phyloP scores from a whole-genome alignment of 768 basidiomycete genomes.

The Suillus fuscotomentosus region DNA sequence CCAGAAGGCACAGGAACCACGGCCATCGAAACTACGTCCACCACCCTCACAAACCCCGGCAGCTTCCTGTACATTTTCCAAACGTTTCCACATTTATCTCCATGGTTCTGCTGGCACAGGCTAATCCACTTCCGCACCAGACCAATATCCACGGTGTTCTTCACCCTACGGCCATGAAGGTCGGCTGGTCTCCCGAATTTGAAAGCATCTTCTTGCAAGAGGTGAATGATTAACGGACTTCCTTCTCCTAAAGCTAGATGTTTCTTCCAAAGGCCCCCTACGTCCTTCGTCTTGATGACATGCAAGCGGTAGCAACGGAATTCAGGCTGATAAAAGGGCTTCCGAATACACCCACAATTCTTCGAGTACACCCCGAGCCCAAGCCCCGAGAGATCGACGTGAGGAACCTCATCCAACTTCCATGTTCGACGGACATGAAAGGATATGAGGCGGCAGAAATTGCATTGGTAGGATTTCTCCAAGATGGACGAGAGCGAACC shows the following conservation, averaged over 20 bases:
- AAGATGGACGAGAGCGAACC: background rate
- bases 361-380: background rate
- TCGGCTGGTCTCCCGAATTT: constrained; percentile 5
- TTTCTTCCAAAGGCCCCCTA: background rate
- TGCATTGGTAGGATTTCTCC: background rate
- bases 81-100: constrained; percentile 2
- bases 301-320: constrained; percentile 1
- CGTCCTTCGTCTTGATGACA: background rate
- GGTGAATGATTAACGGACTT: background rate
- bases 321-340: background rate
- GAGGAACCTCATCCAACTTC: background rate
- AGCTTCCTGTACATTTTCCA: constrained; percentile 1
- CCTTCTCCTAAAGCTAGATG: background rate
- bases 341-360: background rate
- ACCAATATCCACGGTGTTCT: background rate
- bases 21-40: constrained; percentile 5
- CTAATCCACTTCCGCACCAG: background rate
- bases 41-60: constrained; percentile 1
- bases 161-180: constrained; percentile 7
- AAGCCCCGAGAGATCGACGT: background rate
- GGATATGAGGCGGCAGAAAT: constrained; percentile 1
- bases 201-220: constrained; percentile 5
- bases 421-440: constrained; percentile 2
- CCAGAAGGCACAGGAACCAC: constrained; percentile 1
- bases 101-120: background rate